Conservation (phyloP, 495 filamentous ascomycete genomes). For the Xylaria longipes region DNA sequence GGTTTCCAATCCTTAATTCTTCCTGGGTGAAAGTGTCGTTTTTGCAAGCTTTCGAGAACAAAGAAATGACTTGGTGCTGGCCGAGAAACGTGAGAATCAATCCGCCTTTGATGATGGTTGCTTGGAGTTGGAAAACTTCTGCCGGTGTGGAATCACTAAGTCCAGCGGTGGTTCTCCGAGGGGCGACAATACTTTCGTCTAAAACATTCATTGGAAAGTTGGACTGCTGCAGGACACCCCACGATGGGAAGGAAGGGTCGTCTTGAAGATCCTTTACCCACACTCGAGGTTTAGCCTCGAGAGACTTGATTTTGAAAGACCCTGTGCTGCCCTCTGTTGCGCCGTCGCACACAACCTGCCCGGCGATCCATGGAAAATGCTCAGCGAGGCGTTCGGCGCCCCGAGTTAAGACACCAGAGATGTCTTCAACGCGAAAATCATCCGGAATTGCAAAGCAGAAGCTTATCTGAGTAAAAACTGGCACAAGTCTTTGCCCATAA, state of each 20-base stretch:
- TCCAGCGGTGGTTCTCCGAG: background rate
- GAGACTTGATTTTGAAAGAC: slow-evolving; percentile 49
- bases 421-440: background rate
- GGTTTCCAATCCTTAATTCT: slow-evolving; percentile 55
- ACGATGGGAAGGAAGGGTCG: background rate
- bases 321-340: slow-evolving; percentile 44
- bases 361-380: slow-evolving; percentile 62
- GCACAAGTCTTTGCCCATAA: slow-evolving; percentile 7
- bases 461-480: slow-evolving; percentile 1
- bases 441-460: background rate
- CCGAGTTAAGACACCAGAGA: background rate
- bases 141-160: slow-evolving; percentile 23
- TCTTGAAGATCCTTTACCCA: background rate
- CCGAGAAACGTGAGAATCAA: slow-evolving; percentile 55
- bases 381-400: slow-evolving; percentile 27
- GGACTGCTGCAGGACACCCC: background rate
- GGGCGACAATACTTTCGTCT: slow-evolving; percentile 6
- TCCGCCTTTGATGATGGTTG: slow-evolving; percentile 58
- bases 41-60: slow-evolving; percentile 61
- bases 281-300: background rate
- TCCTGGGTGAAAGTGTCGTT: slow-evolving; percentile 51
- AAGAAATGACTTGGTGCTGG: slow-evolving; percentile 58
- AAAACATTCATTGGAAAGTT: slow-evolving; percentile 4
- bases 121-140: slow-evolving; percentile 58
- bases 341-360: slow-evolving; percentile 56